Evolutionary conservation across 345 rosid species (phyloP), one percentile per base, ranked within the genome.

Genomic region (Syzygium jambos): DNA sequence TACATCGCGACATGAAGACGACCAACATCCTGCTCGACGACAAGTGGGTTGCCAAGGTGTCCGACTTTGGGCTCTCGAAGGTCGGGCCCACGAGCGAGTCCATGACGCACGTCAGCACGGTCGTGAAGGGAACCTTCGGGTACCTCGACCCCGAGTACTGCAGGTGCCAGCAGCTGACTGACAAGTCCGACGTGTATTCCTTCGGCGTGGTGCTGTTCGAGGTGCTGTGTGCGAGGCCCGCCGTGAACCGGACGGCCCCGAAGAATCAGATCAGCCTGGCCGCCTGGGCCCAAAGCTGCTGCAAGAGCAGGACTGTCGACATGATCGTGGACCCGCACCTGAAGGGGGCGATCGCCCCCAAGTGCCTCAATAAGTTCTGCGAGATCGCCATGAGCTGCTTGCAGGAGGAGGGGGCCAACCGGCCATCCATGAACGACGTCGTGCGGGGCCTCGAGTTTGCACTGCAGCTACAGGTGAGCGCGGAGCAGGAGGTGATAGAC

Each of bases 151-250:
- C 92, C 0, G 92, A 91, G 77, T 85, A 90, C 78, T 68, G 17
- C 68, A 65, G 85, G 5, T 21, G 82, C 34, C 87, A 86, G 87
- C 82, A 88, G 68, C 86, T 89, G 52, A 87, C 88, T 3, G 91
- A 89, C 41, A 90, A 89, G 85, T 90, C 89, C 15, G 91, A 91
- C 41, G 90, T 90, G 17, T 91, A 80, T 55, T 88, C 92, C 3
- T 90, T 91, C 55, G 93, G 93, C 6, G 91, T 90, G 19, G 89
- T 90, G 63, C 73, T 91, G 13, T 84, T 87, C 11, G 93, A 91
- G 84, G 91, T 91, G 59, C 38, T 91, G 53, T 89, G 84, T 21
- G 93, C 86, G 27, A 78, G 87, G 85, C 86, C 34, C 1, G n/a
- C 86, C 2, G n/a, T 85, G 83, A 87, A 73, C 41, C 46, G 54